phyloP scores from a whole-genome alignment of 495 filamentous ascomycete species.

The Hypoxylon intermedium region DNA sequence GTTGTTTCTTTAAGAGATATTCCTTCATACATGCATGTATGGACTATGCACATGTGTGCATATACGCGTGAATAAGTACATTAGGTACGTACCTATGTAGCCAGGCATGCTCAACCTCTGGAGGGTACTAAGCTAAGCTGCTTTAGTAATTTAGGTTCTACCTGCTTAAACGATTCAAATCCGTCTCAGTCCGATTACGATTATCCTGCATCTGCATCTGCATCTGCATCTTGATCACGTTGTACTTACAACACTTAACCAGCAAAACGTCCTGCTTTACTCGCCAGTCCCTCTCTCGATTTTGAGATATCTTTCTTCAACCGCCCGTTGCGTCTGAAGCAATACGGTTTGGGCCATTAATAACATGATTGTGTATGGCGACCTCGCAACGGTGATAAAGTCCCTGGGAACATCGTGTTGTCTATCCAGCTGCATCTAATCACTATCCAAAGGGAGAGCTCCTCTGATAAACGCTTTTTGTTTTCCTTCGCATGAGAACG shows the following conservation, averaged over 20 bases:
- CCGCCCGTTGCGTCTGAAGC: conserved; percentile 15
- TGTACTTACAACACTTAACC: background rate
- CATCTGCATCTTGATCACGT: conserved; percentile 10
- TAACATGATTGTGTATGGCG: conserved; percentile 33
- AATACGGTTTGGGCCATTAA: conserved; percentile 1
- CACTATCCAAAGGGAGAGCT: conserved; percentile 13
- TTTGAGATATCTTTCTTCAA: background rate
- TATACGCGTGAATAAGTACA: background rate
- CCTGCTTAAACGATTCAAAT: conserved; percentile 24
- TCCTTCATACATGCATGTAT: too few species aligned
- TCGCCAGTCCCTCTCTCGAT: conserved; percentile 1
- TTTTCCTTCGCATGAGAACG: background rate
- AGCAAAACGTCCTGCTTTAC: too few species aligned
- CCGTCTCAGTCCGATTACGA: conserved; percentile 25
- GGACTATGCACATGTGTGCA: background rate
- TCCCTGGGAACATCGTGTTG: conserved; percentile 19
- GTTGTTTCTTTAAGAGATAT: too few species aligned
- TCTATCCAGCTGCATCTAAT: conserved; percentile 16
- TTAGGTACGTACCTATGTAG: background rate
- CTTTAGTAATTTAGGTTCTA: conserved; percentile 28
- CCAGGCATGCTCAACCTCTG: too few species aligned
- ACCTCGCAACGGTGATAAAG: conserved; percentile 25
- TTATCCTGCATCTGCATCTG: background rate
- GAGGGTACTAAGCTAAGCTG: too few species aligned
- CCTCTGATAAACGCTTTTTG: conserved; percentile 8